phyloP scores from a whole-genome alignment of 2,329 filamentous ascomycete species.

The Clonostachys solani region DNA sequence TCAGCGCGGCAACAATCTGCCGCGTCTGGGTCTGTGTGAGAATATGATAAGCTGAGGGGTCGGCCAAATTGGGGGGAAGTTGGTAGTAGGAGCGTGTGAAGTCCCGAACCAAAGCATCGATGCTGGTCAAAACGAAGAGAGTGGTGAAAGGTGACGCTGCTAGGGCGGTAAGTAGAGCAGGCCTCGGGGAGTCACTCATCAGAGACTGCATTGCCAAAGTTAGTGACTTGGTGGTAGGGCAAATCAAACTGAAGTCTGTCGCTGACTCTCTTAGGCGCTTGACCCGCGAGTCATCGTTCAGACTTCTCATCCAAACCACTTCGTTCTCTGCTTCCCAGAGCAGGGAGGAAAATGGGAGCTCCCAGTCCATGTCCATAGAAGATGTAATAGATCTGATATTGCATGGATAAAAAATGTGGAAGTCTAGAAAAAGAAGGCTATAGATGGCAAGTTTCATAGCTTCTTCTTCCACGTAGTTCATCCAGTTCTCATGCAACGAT shows the following conservation, averaged over 20 bases:
- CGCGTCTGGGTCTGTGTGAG: constrained; percentile 23
- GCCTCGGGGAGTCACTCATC: constrained; percentile 17
- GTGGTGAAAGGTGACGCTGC: constrained; percentile 16
- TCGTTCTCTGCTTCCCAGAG: constrained; percentile 22
- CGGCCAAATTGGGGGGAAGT: constrained; percentile 18
- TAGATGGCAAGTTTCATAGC: constrained; percentile 22
- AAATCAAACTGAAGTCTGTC: constrained; percentile 7
- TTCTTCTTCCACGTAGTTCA: constrained; percentile 16
- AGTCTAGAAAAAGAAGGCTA: constrained; percentile 19
- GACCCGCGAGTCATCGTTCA: constrained; percentile 10
- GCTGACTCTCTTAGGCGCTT: constrained; percentile 4
- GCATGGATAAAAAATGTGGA: constrained; percentile 18
- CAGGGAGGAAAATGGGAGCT: constrained; percentile 16
- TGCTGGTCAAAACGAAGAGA: constrained; percentile 17
- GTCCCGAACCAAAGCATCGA: constrained; percentile 19
- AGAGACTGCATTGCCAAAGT: constrained; percentile 21
- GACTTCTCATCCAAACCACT: constrained; percentile 14
- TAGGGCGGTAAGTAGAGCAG: constrained; percentile 13
- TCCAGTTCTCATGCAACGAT: constrained; percentile 13
- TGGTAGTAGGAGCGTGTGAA: constrained; percentile 27
- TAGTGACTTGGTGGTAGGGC: constrained; percentile 15
- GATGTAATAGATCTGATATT: constrained; percentile 20
- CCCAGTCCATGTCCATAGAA: constrained; percentile 24
- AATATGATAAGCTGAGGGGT: constrained; percentile 24
- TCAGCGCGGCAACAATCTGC: constrained; percentile 15